Percentiles rank a stretch among this genome's conserved stretches.
These are phyloP conservation scores for Solanum appendiculatum DNA, from an alignment of 257 asterid species.

Conservation along the genomic window DNA sequence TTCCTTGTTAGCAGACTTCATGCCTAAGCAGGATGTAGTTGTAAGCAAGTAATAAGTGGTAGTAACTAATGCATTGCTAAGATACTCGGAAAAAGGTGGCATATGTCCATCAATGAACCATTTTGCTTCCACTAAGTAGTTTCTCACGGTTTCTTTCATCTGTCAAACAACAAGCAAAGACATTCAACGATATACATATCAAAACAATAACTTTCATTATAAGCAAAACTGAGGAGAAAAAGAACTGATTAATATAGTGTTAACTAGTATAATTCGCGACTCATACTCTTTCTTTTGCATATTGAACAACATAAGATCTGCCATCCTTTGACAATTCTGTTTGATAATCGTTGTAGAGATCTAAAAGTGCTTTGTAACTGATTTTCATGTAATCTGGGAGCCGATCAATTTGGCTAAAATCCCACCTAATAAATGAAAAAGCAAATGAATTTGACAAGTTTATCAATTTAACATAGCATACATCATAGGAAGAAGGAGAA, in stretches of 20 bases:
- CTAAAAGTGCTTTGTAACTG: background rate
- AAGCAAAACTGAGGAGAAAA: background rate
- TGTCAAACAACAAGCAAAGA: background rate
- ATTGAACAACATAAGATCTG: background rate
- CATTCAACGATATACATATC: conserved; percentile 10
- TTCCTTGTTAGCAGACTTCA: background rate
- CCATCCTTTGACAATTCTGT: background rate
- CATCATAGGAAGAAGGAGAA: background rate
- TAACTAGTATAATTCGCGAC: background rate
- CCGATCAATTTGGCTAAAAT: background rate
- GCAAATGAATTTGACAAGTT: background rate
- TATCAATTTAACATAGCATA: background rate
- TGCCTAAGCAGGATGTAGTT: conserved; percentile 26
- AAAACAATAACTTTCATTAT: conserved; percentile 6
- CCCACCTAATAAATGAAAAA: background rate
- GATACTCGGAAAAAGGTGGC: background rate
- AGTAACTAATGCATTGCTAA: background rate
- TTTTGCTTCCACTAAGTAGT: background rate
- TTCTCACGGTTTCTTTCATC: background rate
- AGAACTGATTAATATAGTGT: background rate
- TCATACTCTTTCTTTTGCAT: background rate
- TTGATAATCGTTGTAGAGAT: background rate
- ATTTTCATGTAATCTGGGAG: background rate
- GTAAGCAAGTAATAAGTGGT: conserved; percentile 4
- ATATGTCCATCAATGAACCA: conserved; percentile 14